Evolutionary conservation across 2,329 filamentous ascomycete genomes (phyloP).

Genomic region (Verticillium alfalfae): DNA sequence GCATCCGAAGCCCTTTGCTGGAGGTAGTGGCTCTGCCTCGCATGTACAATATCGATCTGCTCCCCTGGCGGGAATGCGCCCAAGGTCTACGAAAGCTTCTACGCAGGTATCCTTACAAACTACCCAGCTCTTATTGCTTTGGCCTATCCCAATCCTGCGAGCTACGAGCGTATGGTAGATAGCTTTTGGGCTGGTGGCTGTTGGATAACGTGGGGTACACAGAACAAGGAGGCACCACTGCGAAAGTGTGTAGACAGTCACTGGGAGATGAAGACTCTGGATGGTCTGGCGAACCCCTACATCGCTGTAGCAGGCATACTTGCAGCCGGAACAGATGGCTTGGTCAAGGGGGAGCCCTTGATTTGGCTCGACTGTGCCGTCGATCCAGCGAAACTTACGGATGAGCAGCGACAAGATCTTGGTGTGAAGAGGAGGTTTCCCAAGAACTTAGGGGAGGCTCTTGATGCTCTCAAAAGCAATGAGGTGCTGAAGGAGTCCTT

Average conservation of each 20-base stretch:
- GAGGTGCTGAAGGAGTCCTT: slow-evolving; percentile 37
- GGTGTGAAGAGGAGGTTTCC: slow-evolving; percentile 53
- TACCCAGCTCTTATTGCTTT: slow-evolving; percentile 63
- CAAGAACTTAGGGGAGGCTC: slow-evolving; percentile 44
- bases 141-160: slow-evolving; percentile 57
- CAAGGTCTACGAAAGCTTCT: slow-evolving; percentile 57
- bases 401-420: slow-evolving; percentile 39
- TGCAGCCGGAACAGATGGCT: slow-evolving; percentile 51
- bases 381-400: slow-evolving; percentile 47
- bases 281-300: slow-evolving; percentile 76
- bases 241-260: slow-evolving; percentile 61
- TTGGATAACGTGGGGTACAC: slow-evolving; percentile 75
- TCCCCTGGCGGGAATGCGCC: slow-evolving; percentile 31
- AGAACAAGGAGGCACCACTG: slow-evolving; percentile 73
- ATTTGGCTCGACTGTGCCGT: slow-evolving; percentile 45
- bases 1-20: slow-evolving; percentile 62
- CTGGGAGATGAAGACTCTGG: slow-evolving; percentile 76
- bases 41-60: slow-evolving; percentile 67
- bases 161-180: slow-evolving; percentile 64
- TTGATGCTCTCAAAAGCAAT: slow-evolving; percentile 45
- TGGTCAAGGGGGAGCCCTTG: slow-evolving; percentile 33
- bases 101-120: slow-evolving; percentile 64
- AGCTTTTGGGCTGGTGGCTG: slow-evolving; percentile 73
- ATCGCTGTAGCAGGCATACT: slow-evolving; percentile 59
- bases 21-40: slow-evolving; percentile 56